A percentile compares a stretch with the other conserved stretches of the same genome.
These are phyloP conservation scores for Phoma herbarum DNA, from an alignment of 2,329 filamentous ascomycete genomes.

Conservation along the genomic window DNA sequence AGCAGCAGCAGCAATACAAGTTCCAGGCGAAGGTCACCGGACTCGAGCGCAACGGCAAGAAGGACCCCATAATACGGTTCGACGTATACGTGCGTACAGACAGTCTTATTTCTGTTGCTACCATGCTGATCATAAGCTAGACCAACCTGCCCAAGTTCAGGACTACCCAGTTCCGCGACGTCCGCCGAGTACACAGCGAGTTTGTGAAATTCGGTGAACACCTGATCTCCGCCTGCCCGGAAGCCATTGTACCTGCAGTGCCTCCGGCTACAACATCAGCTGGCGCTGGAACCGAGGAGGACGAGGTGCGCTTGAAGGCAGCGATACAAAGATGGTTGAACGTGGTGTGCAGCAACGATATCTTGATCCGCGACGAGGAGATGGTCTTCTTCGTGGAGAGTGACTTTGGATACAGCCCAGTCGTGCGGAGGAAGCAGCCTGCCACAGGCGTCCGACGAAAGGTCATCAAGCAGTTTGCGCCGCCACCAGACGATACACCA, in stretches of 20 bases:
- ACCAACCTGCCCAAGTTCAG: constrained; percentile 98
- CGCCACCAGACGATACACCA: constrained; percentile 94
- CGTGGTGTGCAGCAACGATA: constrained; percentile 88
- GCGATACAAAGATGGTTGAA: constrained; percentile 95
- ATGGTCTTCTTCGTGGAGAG: constrained; percentile 99
- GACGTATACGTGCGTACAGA: constrained; percentile 85
- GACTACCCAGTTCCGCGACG: constrained; percentile 97
- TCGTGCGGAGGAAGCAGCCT: constrained; percentile 94
- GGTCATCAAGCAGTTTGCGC: constrained; percentile 97
- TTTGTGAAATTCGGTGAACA: constrained; percentile 97
- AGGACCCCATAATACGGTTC: constrained; percentile 93
- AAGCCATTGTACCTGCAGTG: constrained; percentile 91
- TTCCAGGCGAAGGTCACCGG: constrained; percentile 95
- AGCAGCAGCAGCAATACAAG: constrained; percentile 75
- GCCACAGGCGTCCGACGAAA: constrained; percentile 95
- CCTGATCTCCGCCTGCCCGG: constrained; percentile 95
- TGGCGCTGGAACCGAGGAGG: constrained; percentile 94
- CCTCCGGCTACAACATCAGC: constrained; percentile 94
- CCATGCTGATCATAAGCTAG: constrained; percentile 58
- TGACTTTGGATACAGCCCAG: constrained; percentile 96
- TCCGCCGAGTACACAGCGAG: constrained; percentile 92
- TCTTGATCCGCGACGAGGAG: constrained; percentile 93
- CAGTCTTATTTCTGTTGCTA: neutral
- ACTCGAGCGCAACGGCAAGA: constrained; percentile 90
- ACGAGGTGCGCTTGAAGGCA: constrained; percentile 87